Evolutionary conservation across 1,284 basidiomycete species (phyloP).

Genomic region (Omphalotus olearius): DNA sequence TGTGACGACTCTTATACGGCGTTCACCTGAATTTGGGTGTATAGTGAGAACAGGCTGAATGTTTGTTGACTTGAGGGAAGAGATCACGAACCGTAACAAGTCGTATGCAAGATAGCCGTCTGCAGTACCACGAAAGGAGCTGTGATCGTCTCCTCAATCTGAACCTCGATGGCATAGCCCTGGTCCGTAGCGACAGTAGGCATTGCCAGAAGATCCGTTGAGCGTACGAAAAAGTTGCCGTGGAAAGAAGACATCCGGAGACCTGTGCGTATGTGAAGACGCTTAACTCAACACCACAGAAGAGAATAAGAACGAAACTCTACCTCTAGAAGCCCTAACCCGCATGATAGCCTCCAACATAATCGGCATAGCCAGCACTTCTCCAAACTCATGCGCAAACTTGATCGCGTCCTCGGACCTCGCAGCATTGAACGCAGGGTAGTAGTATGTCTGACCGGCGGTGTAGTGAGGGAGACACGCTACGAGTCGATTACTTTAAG

Average conservation of each 20-base stretch:
- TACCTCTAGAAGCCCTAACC: slow-evolving; percentile 90
- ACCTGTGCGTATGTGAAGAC: slow-evolving; percentile 39
- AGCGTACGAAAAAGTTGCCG: slow-evolving; percentile 99
- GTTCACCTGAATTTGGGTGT: slow-evolving; percentile 56
- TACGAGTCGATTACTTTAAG: slow-evolving; percentile 23
- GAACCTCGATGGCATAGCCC: slow-evolving; percentile 95
- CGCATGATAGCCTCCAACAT: slow-evolving; percentile 98
- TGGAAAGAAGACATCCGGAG: slow-evolving; percentile 98
- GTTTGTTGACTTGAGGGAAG: not conserved
- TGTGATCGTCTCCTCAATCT: slow-evolving; percentile 95
- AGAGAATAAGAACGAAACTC: slow-evolving; percentile 12
- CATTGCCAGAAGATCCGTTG: slow-evolving; percentile 95
- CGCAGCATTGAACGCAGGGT: slow-evolving; percentile 95
- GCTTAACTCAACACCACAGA: not conserved
- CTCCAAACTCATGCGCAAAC: slow-evolving; percentile 96
- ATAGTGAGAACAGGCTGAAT: slow-evolving; percentile 1
- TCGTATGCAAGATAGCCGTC: slow-evolving; percentile 94
- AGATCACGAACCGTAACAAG: slow-evolving; percentile 72
- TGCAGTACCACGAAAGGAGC: slow-evolving; percentile 94
- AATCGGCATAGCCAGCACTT: slow-evolving; percentile 90
- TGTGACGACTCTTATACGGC: slow-evolving; percentile 94
- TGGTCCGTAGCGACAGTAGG: slow-evolving; percentile 96
- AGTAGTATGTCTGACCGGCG: slow-evolving; percentile 97
- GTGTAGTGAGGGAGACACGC: slow-evolving; percentile 96
- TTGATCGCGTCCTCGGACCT: slow-evolving; percentile 95